Evolutionary conservation across 2,329 filamentous ascomycete species (phyloP).

Genomic region (Boeremia lycopersici): DNA sequence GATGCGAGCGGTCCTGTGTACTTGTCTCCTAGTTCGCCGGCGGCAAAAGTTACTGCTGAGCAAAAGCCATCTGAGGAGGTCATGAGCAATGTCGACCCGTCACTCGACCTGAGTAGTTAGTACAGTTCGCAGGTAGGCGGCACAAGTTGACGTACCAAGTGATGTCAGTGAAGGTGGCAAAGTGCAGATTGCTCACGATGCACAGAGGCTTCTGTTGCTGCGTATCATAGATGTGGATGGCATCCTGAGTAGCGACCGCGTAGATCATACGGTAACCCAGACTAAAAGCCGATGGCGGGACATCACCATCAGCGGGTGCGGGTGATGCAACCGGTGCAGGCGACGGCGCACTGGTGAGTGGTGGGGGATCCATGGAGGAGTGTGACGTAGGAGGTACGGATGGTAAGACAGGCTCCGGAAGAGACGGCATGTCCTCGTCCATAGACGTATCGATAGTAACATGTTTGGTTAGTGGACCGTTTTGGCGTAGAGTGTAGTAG

Average conservation of each 20-base stretch:
- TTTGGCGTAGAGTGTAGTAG: constrained; percentile 78
- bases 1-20: constrained; percentile 70
- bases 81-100: constrained; percentile 82
- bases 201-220: constrained; percentile 94
- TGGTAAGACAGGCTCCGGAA: constrained; percentile 78
- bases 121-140: not conserved
- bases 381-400: constrained; percentile 62
- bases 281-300: constrained; percentile 70
- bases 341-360: constrained; percentile 62
- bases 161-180: constrained; percentile 94
- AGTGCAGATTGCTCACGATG: constrained; percentile 95
- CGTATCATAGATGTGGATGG: constrained; percentile 93
- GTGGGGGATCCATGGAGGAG: constrained; percentile 83
- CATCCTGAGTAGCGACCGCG: constrained; percentile 95
- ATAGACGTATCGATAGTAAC: constrained; percentile 93
- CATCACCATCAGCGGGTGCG: constrained; percentile 56
- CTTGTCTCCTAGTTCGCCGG: constrained; percentile 82
- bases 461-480: constrained; percentile 72
- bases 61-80: constrained; percentile 99
- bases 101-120: constrained; percentile 66
- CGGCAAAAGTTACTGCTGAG: constrained; percentile 82
- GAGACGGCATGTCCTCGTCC: constrained; percentile 79
- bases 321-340: constrained; percentile 56
- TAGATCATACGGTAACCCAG: constrained; percentile 94
- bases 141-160: constrained; percentile 71